Evolutionary conservation across 305 asterid species (phyloP).

Genomic region (Fraxinus platypoda): DNA sequence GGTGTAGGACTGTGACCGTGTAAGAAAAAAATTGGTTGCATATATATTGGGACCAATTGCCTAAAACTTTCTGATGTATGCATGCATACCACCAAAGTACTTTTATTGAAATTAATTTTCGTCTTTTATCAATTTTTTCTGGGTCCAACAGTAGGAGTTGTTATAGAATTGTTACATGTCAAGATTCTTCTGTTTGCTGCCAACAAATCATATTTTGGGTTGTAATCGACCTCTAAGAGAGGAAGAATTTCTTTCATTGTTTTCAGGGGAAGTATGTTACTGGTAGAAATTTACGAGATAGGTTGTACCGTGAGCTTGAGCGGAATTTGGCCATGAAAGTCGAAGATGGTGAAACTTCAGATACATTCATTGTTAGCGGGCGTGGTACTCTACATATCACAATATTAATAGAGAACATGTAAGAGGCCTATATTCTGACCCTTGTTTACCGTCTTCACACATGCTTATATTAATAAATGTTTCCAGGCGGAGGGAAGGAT

Average conservation of each 20-base stretch:
- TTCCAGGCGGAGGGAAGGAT: slow-evolving; percentile 98
- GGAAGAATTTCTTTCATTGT: slow-evolving; percentile 4
- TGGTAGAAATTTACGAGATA: slow-evolving; percentile 85
- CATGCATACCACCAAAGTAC: background rate
- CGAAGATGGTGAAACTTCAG: slow-evolving; percentile 98
- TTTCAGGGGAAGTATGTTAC: slow-evolving; percentile 92
- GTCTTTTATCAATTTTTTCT: background rate
- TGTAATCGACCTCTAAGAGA: background rate
- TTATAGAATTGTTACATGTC: background rate
- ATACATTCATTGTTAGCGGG: slow-evolving; percentile 89
- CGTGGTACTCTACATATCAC: slow-evolving; percentile 98
- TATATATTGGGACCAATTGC: background rate
- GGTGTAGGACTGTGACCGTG: background rate
- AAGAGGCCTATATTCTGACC: slow-evolving; percentile 31
- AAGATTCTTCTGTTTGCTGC: background rate
- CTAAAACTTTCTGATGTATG: background rate
- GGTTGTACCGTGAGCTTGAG: slow-evolving; percentile 94
- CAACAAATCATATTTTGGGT: background rate
- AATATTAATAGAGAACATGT: slow-evolving; percentile 94
- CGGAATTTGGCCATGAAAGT: slow-evolving; percentile 96
- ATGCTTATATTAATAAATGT: slow-evolving; percentile 25
- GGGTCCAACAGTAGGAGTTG: background rate
- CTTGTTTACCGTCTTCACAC: background rate
- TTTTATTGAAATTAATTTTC: background rate
- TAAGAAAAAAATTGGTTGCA: background rate